Evolutionary conservation across 1,284 basidiomycete genomes (phyloP).

Genomic region (Rhodotorula sp.): DNA sequence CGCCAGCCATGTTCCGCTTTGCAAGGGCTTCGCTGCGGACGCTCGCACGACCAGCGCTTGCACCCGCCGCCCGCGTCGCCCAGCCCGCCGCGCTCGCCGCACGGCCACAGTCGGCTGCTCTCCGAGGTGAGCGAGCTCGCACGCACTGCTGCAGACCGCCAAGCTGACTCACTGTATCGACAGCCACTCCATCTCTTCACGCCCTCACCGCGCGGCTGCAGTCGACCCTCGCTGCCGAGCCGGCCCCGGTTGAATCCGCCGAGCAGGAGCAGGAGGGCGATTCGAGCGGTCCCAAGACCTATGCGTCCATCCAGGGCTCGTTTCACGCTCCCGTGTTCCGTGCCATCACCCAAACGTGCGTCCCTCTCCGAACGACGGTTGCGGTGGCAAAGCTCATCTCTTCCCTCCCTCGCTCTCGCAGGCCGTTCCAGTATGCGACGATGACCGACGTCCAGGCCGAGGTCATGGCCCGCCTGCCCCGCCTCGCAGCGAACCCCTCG

Average conservation of each 20-base stretch:
- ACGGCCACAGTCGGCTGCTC: no score
- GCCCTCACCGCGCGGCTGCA: no score
- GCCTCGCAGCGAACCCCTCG: constrained; percentile 46
- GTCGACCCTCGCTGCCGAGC: no score
- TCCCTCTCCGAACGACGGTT: neutral
- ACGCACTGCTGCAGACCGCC: no score
- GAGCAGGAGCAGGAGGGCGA: no score
- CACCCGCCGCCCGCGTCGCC: neutral
- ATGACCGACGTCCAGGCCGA: constrained; percentile 85
- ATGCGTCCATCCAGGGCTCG: neutral
- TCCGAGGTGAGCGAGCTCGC: no score
- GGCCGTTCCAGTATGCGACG: constrained; percentile 67
- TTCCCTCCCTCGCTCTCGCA: constrained; percentile 18
- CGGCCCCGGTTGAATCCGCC: no score
- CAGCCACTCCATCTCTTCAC: no score
- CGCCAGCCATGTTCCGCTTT: neutral
- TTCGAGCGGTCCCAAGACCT: neutral
- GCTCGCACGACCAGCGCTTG: neutral
- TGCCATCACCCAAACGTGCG: constrained; percentile 33
- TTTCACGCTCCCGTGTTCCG: constrained; percentile 12
- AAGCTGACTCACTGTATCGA: no score
- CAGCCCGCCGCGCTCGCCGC: no score
- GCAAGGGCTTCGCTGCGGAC: constrained; percentile 1
- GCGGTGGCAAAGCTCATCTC: neutral
- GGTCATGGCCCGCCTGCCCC: constrained; percentile 63